Percentiles rank a stretch among this genome's conserved stretches.
Evolutionary conservation across 2,329 filamentous ascomycete species (phyloP).

Genomic region (Colletotrichum scovillei): DNA sequence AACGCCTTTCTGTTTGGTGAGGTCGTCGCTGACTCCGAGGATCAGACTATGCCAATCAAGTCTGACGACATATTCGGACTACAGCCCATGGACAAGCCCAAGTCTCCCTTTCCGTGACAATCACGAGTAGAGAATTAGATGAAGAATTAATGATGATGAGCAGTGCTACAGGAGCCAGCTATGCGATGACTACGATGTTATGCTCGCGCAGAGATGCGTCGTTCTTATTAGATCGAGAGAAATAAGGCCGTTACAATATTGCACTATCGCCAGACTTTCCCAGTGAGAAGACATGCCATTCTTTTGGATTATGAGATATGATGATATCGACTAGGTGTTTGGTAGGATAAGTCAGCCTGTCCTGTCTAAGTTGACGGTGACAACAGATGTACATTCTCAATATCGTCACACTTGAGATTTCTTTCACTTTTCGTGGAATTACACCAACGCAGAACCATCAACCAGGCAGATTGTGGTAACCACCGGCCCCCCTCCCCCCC

Average conservation of each 20-base stretch:
- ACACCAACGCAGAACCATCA: not conserved
- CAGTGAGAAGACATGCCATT: not conserved
- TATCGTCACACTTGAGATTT: not conserved
- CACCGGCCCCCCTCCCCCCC: no score
- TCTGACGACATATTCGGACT: constrained; percentile 67
- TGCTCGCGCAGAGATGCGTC: not conserved
- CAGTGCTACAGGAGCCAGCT: not conserved
- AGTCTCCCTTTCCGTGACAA: constrained; percentile 22
- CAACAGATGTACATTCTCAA: not conserved
- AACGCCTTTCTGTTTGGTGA: constrained; percentile 72
- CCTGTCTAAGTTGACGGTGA: not conserved
- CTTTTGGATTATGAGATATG: not conserved
- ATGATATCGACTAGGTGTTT: not conserved
- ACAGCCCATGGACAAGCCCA: constrained; percentile 54
- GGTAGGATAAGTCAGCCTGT: not conserved
- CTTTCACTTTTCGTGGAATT: not conserved
- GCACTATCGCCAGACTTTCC: not conserved
- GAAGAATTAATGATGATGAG: constrained; percentile 8
- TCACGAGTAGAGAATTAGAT: not conserved
- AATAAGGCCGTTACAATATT: not conserved
- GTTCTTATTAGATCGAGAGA: not conserved
- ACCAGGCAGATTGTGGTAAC: not conserved
- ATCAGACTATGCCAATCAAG: constrained; percentile 47
- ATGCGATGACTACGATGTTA: not conserved
- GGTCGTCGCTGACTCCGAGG: constrained; percentile 50